Percentiles rank a stretch among this genome's conserved stretches.
Evolutionary conservation across 805 yeast genomes (phyloP).

Genomic region (Yarrowia hollandica): DNA sequence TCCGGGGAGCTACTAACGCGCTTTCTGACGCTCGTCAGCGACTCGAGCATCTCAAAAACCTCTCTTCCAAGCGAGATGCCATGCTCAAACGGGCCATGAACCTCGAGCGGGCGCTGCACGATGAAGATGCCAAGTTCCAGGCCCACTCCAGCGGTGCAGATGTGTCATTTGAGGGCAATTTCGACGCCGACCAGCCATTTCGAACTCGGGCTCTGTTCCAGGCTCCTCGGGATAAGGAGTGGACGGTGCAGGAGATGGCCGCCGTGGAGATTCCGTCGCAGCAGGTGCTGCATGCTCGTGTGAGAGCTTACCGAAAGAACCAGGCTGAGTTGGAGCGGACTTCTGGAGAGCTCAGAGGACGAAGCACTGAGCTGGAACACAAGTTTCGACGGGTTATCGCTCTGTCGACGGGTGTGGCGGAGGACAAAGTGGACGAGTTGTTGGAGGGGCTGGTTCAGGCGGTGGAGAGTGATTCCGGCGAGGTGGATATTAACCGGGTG

Average conservation of each 20-base stretch:
- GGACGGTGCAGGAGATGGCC: not conserved
- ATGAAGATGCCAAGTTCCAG: constrained; percentile 59
- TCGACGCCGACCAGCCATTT: constrained; percentile 92
- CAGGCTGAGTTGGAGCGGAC: constrained; percentile 56
- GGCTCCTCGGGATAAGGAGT: constrained; percentile 22
- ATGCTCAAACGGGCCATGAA: constrained; percentile 57
- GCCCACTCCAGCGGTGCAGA: constrained; percentile 26
- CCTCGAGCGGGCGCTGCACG: constrained; percentile 61
- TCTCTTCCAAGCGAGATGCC: constrained; percentile 46
- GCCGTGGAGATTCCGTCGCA: constrained; percentile 48
- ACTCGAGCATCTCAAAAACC: constrained; percentile 53
- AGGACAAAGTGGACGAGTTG: constrained; percentile 73
- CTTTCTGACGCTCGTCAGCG: constrained; percentile 52
- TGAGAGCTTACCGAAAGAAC: constrained; percentile 75
- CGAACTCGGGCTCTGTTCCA: constrained; percentile 54
- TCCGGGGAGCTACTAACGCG: constrained; percentile 57
- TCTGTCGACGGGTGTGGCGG: constrained; percentile 84
- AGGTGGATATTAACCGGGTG: constrained; percentile 57
- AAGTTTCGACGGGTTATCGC: constrained; percentile 89
- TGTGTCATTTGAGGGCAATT: constrained; percentile 50
- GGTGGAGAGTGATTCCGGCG: constrained; percentile 81
- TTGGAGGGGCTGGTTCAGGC: constrained; percentile 85
- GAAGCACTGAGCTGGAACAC: constrained; percentile 59
- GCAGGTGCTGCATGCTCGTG: constrained; percentile 66
- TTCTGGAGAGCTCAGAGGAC: constrained; percentile 53